phyloP scores from a whole-genome alignment of 73 alveolate genomes.

The Blepharisma japonicum region DNA sequence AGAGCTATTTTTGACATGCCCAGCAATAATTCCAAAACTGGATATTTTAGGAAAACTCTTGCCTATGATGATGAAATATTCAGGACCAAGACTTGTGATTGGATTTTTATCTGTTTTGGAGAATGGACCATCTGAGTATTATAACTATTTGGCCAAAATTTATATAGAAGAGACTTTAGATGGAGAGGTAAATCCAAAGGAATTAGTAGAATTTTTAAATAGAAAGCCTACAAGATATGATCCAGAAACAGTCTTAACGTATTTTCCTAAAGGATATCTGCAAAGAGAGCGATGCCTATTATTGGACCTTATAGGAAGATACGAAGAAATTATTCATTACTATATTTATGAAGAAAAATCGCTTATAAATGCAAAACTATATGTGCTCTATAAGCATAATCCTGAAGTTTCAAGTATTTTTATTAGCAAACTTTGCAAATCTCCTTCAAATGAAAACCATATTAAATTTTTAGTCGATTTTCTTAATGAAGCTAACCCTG shows the following conservation, averaged over 20 bases:
- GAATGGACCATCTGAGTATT: neutral
- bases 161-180: neutral
- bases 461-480: neutral
- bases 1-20: neutral
- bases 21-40: neutral
- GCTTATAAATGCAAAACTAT: neutral
- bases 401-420: neutral
- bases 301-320: neutral
- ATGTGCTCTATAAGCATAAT: neutral
- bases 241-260: slow-evolving; percentile 11
- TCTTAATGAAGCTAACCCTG: slow-evolving; percentile 17
- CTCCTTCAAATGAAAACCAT: neutral
- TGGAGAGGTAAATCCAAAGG: slow-evolving; percentile 25
- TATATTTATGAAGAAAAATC: slow-evolving; percentile 3
- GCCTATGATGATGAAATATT: slow-evolving; percentile 15
- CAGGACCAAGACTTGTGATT: slow-evolving; percentile 7
- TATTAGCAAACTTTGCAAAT: neutral
- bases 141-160: slow-evolving; percentile 1
- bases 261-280: slow-evolving; percentile 1
- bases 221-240: neutral
- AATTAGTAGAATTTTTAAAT: neutral
- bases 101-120: neutral
- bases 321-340: slow-evolving; percentile 28
- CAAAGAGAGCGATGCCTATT: slow-evolving; percentile 23
- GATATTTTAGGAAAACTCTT: neutral